Base-by-base conservation (phyloP, 176 grass and related monocot species). In the Carex littledalei region DNA sequence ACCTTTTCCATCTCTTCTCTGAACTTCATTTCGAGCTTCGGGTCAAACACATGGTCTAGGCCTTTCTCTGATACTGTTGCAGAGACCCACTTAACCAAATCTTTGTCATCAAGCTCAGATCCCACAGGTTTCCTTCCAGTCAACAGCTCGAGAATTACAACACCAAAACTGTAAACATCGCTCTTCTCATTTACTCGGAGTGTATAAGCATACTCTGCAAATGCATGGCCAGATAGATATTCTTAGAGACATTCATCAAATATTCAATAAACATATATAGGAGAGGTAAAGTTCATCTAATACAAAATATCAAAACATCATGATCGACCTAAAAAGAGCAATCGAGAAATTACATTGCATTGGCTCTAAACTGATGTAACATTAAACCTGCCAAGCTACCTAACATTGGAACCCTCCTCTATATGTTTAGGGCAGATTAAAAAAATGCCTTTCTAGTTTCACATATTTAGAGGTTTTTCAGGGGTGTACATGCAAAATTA, bases 141-240 rank as follows among this genome's bases (percentile, higher is more conserved):
- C 14, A 98, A 73, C 4, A 98, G 88, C 83, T 98, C 95, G 6
- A 98, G 80, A 5, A 95, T 84, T 21, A 98, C 88, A 4, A 98
- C 93, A 0, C 95, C 95, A 2, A 98, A 98, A 56, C 95, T 98
- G 32, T 93, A 98, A 26, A 92, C 85, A 21, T 98, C 95, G 2
- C 89, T 92, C 88, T 98, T 98, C 87, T 98, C 95, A 2, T 92
- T 90, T 3, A 98, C 87, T 63, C 84, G 87, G 26, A 95, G 88
- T 0, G 91, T 93, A 79, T 95, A 98, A 24, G 93, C 93, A 62
- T 95, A 98, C 86, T 98, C 95, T 98, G 93, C 77, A 87, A 67
- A 13, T 49, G 4, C 35, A 67, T 16, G 12, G 13, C 45, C 20
- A 49, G 13, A 64, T 14, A 74, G 31, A 85, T 22, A 77, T 39